Base-by-base conservation (phyloP, 2,329 filamentous ascomycete species). In the Colletotrichum lindemuthianum region DNA sequence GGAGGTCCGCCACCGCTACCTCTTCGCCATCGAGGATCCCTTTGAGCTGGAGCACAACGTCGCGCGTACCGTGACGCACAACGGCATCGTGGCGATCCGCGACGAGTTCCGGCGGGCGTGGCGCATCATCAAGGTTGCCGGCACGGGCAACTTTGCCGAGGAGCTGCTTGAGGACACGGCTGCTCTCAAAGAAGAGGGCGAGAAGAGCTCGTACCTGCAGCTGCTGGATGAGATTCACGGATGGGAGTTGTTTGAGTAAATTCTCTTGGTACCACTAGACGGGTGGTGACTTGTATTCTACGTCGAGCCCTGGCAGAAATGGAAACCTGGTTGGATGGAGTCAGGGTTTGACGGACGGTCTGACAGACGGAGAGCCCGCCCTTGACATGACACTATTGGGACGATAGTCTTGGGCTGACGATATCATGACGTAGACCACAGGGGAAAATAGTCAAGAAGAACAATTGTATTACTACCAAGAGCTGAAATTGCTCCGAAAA, bases 21-120 rank as follows among this genome's bases (percentile, higher is more conserved):
- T 97, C 5, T 91, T 97, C 69, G 92, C 92, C 37, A 94, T 97
- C 65, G 94, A 97, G 74, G 94, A 97, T 74, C 94, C 94, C 0
- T 97, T 97, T 72, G 93, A 97, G 78, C 78, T 89, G 2, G 89
- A 93, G 44, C 93, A 97, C 77, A 97, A 97, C 70, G 91, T 97
- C 39, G 94, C 92, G 3, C 84, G 92, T 53, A 97, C 93, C 0
- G 93, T 97, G 1, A 93, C 90, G 7, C 91, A 95, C 72, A 86
- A 89, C 65, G 92, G 93, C 2, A 92, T 97, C 67, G 89, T 92
- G 2, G 86, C 90, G 1, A 96, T 97, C 65, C 84, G 92, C 44
- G 90, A 96, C 70, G 93, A 97, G 76, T 96, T 97, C 72, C 85
- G 92, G 15, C 86, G 93, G 16, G 92, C 92, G 3, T 92, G 91